Evolutionary conservation across 164 flowering plant genomes (phyloP).

Genomic region (Akebia trifoliata): DNA sequence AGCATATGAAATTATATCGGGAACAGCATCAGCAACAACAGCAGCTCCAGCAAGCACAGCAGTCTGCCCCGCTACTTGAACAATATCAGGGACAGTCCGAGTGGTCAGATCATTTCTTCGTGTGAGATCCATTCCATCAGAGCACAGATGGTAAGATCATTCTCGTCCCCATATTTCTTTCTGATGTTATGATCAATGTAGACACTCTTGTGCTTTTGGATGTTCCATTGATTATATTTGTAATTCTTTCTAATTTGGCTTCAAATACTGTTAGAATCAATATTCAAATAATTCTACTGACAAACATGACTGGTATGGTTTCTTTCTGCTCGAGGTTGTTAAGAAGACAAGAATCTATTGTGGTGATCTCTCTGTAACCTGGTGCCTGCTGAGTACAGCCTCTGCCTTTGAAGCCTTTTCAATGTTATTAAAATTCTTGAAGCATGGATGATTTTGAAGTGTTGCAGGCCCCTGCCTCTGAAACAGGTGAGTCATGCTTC

Average conservation of each 20-base stretch:
- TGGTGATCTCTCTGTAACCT: constrained; percentile 38
- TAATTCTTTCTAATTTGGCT: background rate
- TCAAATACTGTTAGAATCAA: background rate
- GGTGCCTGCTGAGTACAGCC: constrained; percentile 39
- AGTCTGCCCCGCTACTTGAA: constrained; percentile 41
- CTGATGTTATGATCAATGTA: background rate
- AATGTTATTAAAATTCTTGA: constrained; percentile 45
- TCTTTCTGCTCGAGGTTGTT: constrained; percentile 26
- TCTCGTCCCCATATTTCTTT: constrained; percentile 2
- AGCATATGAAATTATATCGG: constrained; percentile 39
- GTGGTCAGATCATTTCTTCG: constrained; percentile 68
- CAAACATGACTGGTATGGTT: constrained; percentile 11
- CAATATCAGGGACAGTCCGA: constrained; percentile 72
- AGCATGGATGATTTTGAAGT: constrained; percentile 53
- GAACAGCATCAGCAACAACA: constrained; percentile 43
- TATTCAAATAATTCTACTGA: background rate
- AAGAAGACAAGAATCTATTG: constrained; percentile 39
- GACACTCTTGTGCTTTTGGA: background rate
- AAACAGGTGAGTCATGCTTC: constrained; percentile 38
- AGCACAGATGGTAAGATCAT: constrained; percentile 35
- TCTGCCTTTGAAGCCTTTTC: constrained; percentile 48
- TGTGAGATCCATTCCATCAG: constrained; percentile 49
- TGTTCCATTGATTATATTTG: background rate
- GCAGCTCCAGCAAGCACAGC: constrained; percentile 48
- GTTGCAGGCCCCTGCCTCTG: constrained; percentile 55